phyloP scores from a whole-genome alignment of 129 eudicot genomes.

The Centrapalus pauciflorus region DNA sequence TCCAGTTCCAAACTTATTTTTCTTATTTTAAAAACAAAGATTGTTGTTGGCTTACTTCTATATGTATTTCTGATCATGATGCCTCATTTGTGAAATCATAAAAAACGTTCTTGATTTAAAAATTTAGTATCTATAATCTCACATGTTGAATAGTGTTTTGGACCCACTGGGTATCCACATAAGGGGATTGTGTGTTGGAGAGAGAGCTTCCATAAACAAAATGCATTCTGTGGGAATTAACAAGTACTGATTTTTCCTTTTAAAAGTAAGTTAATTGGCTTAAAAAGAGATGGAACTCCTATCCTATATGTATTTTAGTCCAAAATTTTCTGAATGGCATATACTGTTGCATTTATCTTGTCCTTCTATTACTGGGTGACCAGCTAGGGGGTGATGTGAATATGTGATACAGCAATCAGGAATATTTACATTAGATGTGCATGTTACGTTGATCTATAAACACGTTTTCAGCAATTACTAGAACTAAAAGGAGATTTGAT shows the following conservation, averaged over 20 bases:
- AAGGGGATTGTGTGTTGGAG: background rate
- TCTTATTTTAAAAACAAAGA: background rate
- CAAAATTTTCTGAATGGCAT: background rate
- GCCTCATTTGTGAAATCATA: background rate
- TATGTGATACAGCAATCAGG: too few relatives aligned
- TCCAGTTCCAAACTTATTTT: background rate
- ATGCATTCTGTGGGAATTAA: background rate
- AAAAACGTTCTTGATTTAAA: background rate
- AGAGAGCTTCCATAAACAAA: too few relatives aligned
- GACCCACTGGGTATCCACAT: conserved; percentile 6
- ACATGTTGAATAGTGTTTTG: background rate
- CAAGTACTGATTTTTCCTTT: background rate
- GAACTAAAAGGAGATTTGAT: background rate
- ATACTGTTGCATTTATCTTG: background rate
- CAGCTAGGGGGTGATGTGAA: background rate
- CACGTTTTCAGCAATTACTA: background rate
- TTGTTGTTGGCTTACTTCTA: background rate
- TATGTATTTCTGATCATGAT: background rate
- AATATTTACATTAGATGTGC: background rate
- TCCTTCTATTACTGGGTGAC: background rate
- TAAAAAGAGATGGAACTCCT: background rate
- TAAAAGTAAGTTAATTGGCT: background rate
- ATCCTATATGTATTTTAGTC: conserved; percentile 7
- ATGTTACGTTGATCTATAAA: background rate
- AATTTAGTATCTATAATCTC: background rate